phyloP scores from a whole-genome alignment of 345 rosid genomes.

The Rubroshorea leprosula region DNA sequence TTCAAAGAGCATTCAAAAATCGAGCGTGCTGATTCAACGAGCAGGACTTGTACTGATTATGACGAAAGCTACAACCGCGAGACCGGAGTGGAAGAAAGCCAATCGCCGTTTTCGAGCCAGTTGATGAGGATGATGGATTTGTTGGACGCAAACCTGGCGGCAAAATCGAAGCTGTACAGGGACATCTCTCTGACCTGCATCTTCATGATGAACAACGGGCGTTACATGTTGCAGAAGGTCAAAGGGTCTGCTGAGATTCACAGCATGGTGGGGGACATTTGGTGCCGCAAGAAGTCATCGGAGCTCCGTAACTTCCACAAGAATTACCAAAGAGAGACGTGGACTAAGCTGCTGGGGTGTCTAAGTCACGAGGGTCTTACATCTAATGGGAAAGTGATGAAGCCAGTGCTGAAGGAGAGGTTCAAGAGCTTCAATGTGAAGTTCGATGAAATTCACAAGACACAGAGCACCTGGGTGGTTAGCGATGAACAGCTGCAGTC shows the following conservation, averaged over 20 bases:
- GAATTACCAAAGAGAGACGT: constrained; percentile 77
- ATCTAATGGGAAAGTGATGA: constrained; percentile 62
- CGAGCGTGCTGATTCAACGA: constrained; percentile 55
- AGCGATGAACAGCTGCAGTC: constrained; percentile 87
- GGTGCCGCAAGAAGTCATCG: constrained; percentile 68
- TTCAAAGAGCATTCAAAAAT: constrained; percentile 65
- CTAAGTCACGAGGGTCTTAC: constrained; percentile 63
- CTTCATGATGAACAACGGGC: constrained; percentile 97
- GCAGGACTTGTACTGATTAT: constrained; percentile 18
- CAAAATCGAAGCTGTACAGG: constrained; percentile 63
- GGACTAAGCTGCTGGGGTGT: constrained; percentile 68
- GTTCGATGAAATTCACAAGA: constrained; percentile 89
- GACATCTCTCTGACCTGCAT: constrained; percentile 60
- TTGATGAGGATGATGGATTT: constrained; percentile 63
- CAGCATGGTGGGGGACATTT: constrained; percentile 52
- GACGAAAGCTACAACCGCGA: neutral
- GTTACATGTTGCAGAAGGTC: constrained; percentile 83
- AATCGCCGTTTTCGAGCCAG: constrained; percentile 47
- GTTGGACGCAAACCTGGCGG: constrained; percentile 53
- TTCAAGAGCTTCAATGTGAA: constrained; percentile 77
- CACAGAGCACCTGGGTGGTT: constrained; percentile 83
- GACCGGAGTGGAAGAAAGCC: constrained; percentile 11
- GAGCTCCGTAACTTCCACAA: constrained; percentile 77
- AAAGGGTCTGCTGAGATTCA: constrained; percentile 61
- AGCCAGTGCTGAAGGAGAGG: constrained; percentile 78